Percentiles rank a stretch among this genome's conserved stretches.
Evolutionary conservation across 1,284 basidiomycete genomes (phyloP).

Genomic region (Leccinum ponderosum): DNA sequence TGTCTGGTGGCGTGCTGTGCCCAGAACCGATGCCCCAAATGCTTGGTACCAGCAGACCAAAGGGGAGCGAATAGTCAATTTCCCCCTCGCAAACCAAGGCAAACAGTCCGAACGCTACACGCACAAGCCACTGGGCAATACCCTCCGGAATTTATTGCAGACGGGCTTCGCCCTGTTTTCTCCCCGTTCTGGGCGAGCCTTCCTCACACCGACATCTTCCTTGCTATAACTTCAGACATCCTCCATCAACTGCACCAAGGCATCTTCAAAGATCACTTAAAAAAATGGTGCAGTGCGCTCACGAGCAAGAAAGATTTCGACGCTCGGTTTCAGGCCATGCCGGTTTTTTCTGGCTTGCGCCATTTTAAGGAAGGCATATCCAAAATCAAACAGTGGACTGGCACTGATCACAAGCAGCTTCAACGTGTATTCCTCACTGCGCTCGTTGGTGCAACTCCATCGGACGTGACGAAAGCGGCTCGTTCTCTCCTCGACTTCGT

Average conservation of each 20-base stretch:
- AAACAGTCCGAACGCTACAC: background rate
- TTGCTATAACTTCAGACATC: background rate
- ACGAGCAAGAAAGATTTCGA: background rate
- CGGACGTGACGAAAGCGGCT: rapidly evolving
- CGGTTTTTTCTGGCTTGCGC: background rate
- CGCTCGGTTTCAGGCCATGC: background rate
- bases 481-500: background rate
- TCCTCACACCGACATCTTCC: background rate
- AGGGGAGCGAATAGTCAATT: background rate
- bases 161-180: background rate
- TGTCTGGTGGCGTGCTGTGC: slow-evolving; percentile 19
- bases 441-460: background rate
- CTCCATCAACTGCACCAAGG: background rate
- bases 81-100: background rate
- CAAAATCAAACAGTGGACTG: background rate
- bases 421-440: background rate
- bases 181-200: background rate
- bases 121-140: background rate
- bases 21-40: slow-evolving; percentile 21
- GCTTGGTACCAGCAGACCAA: background rate
- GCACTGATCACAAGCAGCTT: background rate
- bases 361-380: slow-evolving; percentile 1
- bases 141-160: background rate
- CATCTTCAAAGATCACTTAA: slow-evolving; percentile 6
- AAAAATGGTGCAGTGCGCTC: background rate